A percentile compares a stretch with the other conserved stretches of the same genome.
phyloP scores from a whole-genome alignment of 148 eudicot genomes.

The Cornus florida region DNA sequence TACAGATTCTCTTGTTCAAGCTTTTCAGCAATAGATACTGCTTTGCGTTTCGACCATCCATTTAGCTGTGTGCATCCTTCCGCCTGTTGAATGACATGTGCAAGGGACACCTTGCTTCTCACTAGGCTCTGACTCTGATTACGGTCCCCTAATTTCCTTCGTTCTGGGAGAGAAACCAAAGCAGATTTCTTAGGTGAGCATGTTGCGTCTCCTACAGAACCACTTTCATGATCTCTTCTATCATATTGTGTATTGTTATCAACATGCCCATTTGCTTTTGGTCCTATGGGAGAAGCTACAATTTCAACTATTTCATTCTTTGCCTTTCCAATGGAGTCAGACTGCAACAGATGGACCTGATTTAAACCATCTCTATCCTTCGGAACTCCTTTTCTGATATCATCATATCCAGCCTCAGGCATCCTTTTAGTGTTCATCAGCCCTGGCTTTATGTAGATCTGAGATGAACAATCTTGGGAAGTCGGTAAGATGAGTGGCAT shows the following conservation, averaged over 20 bases:
- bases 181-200: constrained; percentile 25
- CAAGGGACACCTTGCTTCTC: constrained; percentile 85
- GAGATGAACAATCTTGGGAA: constrained; percentile 33
- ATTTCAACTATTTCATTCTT: constrained; percentile 77
- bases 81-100: constrained; percentile 85
- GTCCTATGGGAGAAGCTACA: constrained; percentile 48
- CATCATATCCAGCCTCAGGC: constrained; percentile 23
- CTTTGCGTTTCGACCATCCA: constrained; percentile 93
- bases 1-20: constrained; percentile 98
- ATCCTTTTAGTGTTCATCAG: constrained; percentile 14
- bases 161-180: constrained; percentile 32
- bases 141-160: constrained; percentile 38
- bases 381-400: constrained; percentile 22
- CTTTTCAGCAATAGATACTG: constrained; percentile 90
- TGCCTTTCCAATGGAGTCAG: constrained; percentile 24
- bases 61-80: constrained; percentile 60
- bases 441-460: constrained; percentile 21
- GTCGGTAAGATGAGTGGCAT: constrained; percentile 35
- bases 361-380: constrained; percentile 23
- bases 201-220: constrained; percentile 27
- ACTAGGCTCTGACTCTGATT: constrained; percentile 70
- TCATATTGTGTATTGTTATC: constrained; percentile 21
- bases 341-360: constrained; percentile 9
- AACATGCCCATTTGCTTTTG: constrained; percentile 25
- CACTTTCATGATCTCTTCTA: constrained; percentile 27